A percentile compares a stretch with the other conserved stretches of the same genome.
phyloP scores from a whole-genome alignment of 768 basidiomycete genomes.

The Boletus subcaerulescens region DNA sequence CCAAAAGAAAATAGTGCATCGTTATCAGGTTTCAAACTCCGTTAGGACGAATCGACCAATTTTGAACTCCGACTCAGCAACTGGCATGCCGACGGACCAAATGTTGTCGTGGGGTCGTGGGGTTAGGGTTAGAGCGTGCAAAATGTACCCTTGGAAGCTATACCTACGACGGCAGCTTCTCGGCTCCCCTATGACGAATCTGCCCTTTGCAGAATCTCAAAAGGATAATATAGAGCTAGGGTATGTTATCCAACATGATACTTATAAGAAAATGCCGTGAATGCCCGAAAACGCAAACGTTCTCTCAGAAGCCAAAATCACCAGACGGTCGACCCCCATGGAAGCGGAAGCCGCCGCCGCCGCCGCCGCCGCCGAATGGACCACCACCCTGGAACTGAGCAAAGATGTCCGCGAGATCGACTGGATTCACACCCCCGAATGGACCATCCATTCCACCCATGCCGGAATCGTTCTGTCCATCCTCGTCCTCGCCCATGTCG shows the following conservation, averaged over 20 bases:
- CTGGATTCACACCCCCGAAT: conserved; percentile 37
- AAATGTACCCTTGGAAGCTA: too few species aligned
- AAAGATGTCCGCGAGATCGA: conserved; percentile 63
- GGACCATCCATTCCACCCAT: conserved; percentile 43
- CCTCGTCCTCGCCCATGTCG: conserved; percentile 81
- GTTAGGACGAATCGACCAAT: too few species aligned
- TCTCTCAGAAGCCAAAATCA: conserved; percentile 22
- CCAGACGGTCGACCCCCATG: conserved; percentile 12
- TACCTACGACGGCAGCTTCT: too few species aligned
- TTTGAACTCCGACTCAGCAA: too few species aligned
- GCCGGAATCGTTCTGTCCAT: conserved; percentile 50
- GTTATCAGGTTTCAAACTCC: too few species aligned
- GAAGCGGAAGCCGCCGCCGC: conserved; percentile 33
- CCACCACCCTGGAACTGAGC: conserved; percentile 54
- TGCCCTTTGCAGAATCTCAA: too few species aligned
- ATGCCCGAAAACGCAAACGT: not conserved
- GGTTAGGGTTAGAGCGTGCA: too few species aligned
- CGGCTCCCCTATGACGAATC: too few species aligned
- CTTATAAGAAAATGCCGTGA: not conserved
- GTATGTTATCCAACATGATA: conserved; percentile 7
- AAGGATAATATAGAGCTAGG: conserved; percentile 1
- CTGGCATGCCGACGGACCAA: too few species aligned
- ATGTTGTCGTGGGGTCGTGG: too few species aligned
- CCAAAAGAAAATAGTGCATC: too few species aligned
- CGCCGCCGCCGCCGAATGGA: conserved; percentile 29